Conservation (phyloP, 1,284 basidiomycete species). For the Phylloboletellus chloephorus region DNA sequence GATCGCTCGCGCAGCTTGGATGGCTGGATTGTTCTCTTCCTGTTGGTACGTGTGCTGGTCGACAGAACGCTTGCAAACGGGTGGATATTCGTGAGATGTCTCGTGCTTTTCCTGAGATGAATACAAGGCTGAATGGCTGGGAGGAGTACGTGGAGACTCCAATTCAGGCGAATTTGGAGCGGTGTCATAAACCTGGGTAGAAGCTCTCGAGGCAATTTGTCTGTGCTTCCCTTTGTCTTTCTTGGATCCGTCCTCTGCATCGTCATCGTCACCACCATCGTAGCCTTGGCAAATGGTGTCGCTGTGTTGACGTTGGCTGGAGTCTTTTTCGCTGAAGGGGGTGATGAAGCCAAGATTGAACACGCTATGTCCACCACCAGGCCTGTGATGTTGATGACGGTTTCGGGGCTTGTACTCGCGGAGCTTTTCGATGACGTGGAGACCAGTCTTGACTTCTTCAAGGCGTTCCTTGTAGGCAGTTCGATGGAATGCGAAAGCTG, state of each 20-base stretch:
- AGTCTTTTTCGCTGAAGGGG: conserved; percentile 31
- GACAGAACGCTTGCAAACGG: conserved; percentile 15
- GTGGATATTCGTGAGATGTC: conserved; percentile 17
- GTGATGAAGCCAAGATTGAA: conserved; percentile 33
- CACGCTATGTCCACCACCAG: conserved; percentile 38
- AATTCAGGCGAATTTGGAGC: conserved; percentile 7
- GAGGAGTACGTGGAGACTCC: conserved; percentile 9
- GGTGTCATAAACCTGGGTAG: conserved; percentile 7
- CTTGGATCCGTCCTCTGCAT: conserved; percentile 21
- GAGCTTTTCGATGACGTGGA: conserved; percentile 64
- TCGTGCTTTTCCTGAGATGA: conserved; percentile 8
- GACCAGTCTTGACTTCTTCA: conserved; percentile 47
- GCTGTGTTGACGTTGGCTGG: conserved; percentile 10
- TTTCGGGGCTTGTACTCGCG: conserved; percentile 64
- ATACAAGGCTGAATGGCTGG: conserved; percentile 3
- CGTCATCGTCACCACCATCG: conserved; percentile 20
- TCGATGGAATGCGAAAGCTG: conserved; percentile 68
- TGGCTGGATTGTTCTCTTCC: conserved; percentile 36
- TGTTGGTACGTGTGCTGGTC: conserved; percentile 17
- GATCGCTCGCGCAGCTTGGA: conserved; percentile 57
- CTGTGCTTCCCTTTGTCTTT: conserved; percentile 31
- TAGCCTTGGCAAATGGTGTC: conserved; percentile 8
- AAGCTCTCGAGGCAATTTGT: conserved; percentile 1
- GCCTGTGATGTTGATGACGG: conserved; percentile 20
- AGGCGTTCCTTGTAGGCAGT: conserved; percentile 74